Base-by-base conservation (phyloP, 2,329 filamentous ascomycete genomes). In the Talaromyces sp. region DNA sequence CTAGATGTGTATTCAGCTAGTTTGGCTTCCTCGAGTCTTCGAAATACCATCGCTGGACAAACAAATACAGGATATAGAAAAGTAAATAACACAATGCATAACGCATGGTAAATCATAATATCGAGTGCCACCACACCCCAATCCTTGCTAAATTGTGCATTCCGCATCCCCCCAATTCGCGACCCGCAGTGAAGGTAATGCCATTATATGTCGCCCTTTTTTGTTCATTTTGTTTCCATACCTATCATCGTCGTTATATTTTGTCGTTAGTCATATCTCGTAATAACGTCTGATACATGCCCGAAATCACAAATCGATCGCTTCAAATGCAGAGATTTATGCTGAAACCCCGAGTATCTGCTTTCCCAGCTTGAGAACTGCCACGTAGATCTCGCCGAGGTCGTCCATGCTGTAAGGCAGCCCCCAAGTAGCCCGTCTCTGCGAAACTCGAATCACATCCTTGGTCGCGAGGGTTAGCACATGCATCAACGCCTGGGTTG, bases 401-500 rank as follows among this genome's bases (percentile, higher is more conserved):
- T 62, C 56, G 13, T 59, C 60, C 10, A 62, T 56, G 51, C 24
- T 21, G 35, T 54, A 56, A n/a, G 57, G 56, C 56, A 78, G 72
- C 8, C 73, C 75, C 58, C 79, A 81, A 0, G 69, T 66, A 38
- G 52, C 52, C 38, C 76, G 71, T 3, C 73, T 73, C 73, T 96
- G 91, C 63, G 82, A 74, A 5, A 93, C 85, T 49, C 32, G 52
- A 31, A 62, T 51, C 19, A 83, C 72, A 1, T 82, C 82, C 73
- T 87, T 90, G 2, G 86, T 91, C 6, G 85, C 87, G 50, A 95
- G 80, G 11, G 83, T 81, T 14, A 96, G 81, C 2, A 90, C 81
- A 71, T 95, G 89, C 75, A 89, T 85, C 70, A 91, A 88, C 0
- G 86, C 90, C 71, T 92, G 89, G 2, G 89, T 86, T 9, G 88